Base-by-base conservation (phyloP, 1,284 basidiomycete species). In the Limonomyces culmigenus region DNA sequence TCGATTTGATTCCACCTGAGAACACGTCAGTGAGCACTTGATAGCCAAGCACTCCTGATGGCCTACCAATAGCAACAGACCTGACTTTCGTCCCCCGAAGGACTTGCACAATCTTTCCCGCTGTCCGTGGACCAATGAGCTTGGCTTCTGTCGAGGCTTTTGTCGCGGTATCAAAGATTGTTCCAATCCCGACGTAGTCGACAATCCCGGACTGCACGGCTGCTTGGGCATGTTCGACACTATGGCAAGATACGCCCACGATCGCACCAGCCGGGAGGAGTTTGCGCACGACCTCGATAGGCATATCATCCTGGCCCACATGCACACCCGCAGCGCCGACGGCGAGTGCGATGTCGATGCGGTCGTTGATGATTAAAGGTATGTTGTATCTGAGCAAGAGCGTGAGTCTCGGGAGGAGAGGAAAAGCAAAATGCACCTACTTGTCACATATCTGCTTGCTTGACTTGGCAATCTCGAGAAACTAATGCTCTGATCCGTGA, bases 351-450 rank as follows among this genome's bases (percentile, higher is more conserved):
- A 95, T 74, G 48, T 93, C 89, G 41, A 92, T 63, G 11, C 89
- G 74, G 56, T 93, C 89, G 50, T 97, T 96, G 58, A 97, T 85
- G 40, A 97, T 62, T 19, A 97, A 62, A 0, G 87, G 88, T 15
- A 95, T 73, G 34, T 68, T 65, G 62, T 91, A 85, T 56, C 69
- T 70, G 47, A 77, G 70, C 50, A 86, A 92, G 50, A 91, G 84
- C 2, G 76, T 80, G 41, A 62, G 56, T 35, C 55, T 53, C 1
- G 89, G 88, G 39, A 95, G 68, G 38, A 75, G 63, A 41, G 91
- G 66, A 50, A 96, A 93, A 38, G 40, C 20, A 36, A 45, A 34
- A 47, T 38, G n/a, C 37, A 23, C 13, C 15, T 13, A 27, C 29
- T 33, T 15, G 5, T 6, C 8, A 12, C 14, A 13, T 19, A n/a